Evolutionary conservation across 1,139 yeast genomes (phyloP), one percentile per base, ranked within the genome.

Genomic region (Magnusiomyces ingens): DNA sequence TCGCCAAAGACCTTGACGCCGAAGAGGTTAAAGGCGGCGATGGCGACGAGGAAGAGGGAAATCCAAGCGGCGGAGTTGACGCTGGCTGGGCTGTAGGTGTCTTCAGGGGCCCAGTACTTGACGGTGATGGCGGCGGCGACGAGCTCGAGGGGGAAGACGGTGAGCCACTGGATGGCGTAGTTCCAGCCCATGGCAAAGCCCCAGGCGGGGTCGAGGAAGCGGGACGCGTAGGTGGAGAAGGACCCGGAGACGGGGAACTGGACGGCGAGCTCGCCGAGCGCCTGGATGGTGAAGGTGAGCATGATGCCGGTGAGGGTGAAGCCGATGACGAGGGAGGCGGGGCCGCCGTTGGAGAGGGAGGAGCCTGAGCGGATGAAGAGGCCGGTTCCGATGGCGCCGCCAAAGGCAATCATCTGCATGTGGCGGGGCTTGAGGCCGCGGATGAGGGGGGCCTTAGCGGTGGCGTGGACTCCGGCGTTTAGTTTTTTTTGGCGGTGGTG

Each of bases 181-280:
- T 85, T 86, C 89, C 91, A 85, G 52, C 90, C 86, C 63, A 84
- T 80, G 32, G 91, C 84, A 66, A 84, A 85, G n/a, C 90, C 90
- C 78, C 87, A 78, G 13, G 88, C 82, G 2, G 80, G 75, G 84
- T 84, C 90, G 42, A 86, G 71, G 60, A 84, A 81, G 56, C 81
- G 73, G 8, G 85, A 72, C 48, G 85, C 79, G 67, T 83, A 84
- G 53, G 84, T 78, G 49, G 83, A 76, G 68, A 84, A 85, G 1
- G 88, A 84, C 61, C 93, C 93, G 52, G 84, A 75, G 50, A 85
- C 80, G 48, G 89, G 87, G 67, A 82, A 84, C 19, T 80, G 76
- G 48, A 84, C 84, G 52, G 90, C 85, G 67, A 85, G 66, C 67
- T 86, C 95, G 57, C 91, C 89, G 58, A 86, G 79, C 17, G 90